Evolutionary conservation across 2,329 filamentous ascomycete genomes (phyloP), one percentile per base, ranked within the genome.

Genomic region (Colletotrichum godetiae): DNA sequence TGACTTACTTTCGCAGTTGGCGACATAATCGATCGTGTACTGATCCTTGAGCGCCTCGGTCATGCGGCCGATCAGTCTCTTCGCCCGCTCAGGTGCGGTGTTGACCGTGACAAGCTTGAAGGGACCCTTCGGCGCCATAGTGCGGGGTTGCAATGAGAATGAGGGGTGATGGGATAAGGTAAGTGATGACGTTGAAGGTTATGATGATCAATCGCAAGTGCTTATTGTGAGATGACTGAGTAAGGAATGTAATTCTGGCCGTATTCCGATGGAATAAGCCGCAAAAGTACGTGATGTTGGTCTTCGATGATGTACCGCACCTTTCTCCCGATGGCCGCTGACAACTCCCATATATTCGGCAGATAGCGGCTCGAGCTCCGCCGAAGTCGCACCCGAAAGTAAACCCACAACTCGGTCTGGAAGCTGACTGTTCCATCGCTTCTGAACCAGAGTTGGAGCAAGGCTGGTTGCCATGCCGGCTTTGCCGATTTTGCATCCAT

Each of bases 91-190:
- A 0, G 92, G 91, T 1, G 88, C 90, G 1, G 88, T 92, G 82
- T 93, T 93, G 76, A 93, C 91, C 1, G 91, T 93, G 35, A 93
- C 88, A 13, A 93, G 87, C 76, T 85, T 88, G 82, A 87, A 93
- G 3, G 90, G 90, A 22, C 90, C 90, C 76, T 86, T 85, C 15
- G 87, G 84, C 69, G 80, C 35, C 76, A 77, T 76, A 22, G 57
- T 74, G 58, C 68, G 72, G 68, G 68, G 62, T 58, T 64, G 27
- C 3, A 8, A 3, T 42, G 52, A 19, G 22, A 13, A 5, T 12
- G 52, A 42, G 52, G 24, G 24, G 52, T 19, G n/a, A 56, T 8
- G 33, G 52, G 35, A 11, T 24, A 5, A 13, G 5, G 37, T 8
- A n/a, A 11, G 46, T n/a, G n/a, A 53, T n/a, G 29, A 24, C 19